Evolutionary conservation across 2,329 filamentous ascomycete species (phyloP), one percentile per base, ranked within the genome.

Genomic region (Penicillium paneum): DNA sequence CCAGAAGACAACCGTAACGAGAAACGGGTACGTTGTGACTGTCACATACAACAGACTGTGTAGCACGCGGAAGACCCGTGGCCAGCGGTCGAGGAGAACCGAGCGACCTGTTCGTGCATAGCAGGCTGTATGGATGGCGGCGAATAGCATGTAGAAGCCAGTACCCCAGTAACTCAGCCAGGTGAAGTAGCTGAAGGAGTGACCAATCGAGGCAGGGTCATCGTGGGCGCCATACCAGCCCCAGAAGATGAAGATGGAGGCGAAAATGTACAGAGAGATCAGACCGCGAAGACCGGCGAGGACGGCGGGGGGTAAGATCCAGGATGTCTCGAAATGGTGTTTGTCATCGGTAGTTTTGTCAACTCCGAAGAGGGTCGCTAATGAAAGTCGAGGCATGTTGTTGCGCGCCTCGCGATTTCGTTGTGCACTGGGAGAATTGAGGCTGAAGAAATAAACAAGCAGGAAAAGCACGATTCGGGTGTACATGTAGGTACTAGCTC

Each of bases 121-220:
- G 44, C 79, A 80, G 49, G 83, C 75, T 6, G 88, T 91, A 76
- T 95, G 90, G 17, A 83, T 58, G 17, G 87, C 79, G 1, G 87
- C 79, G 65, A 86, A 76, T 53, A 85, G 78, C 69, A 87, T 87
- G 78, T 95, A 96, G 75, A 92, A 93, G 24, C 83, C 85, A 34
- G 93, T 75, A 2, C 89, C 89, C 89, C 89, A 94, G 79, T 87
- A 94, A 10, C 88, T 90, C 55, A 94, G 77, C 66, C 86, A 79
- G 28, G 91, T 95, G 77, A 96, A 95, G 79, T 84, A 95, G 64
- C 86, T 90, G 77, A 95, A 94, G 42, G 80, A 81, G 42, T 78
- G 73, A 49, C 78, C 75, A 26, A 83, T 81, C 1, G 65, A 67
- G 32, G 67, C 60, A 67, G 79, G 80, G 45, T 80, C 58, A 32